Conservation (phyloP, 108 stramenopile species). For the Nannochloropsis gaditana region DNA sequence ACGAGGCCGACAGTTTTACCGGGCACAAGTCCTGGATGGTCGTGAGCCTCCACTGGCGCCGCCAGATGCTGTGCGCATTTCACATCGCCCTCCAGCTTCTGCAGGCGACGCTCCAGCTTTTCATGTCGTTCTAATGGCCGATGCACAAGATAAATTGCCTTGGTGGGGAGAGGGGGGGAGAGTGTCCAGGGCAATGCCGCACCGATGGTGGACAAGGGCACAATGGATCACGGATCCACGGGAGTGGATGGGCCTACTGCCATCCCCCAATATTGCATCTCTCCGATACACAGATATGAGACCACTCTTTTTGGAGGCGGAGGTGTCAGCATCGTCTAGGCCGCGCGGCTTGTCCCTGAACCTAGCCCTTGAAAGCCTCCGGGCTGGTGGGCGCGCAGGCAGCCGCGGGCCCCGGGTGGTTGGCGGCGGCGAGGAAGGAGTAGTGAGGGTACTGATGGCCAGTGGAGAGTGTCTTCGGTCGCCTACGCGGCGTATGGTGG, state of each 20-base stretch:
- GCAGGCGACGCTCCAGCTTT: not conserved
- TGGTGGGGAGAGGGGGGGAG: not conserved
- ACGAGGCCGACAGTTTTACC: not conserved
- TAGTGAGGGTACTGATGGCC: not conserved
- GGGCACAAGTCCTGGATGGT: constrained; percentile 2
- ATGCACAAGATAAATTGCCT: not conserved
- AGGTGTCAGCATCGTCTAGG: not conserved
- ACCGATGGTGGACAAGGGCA: constrained; percentile 11
- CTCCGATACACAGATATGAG: not conserved
- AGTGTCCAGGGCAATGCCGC: not conserved
- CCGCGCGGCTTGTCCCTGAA: not conserved
- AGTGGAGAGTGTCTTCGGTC: not conserved
- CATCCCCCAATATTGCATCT: not conserved
- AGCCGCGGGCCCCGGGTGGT: not conserved
- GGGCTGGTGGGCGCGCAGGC: not conserved
- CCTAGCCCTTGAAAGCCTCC: not conserved
- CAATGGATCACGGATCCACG: constrained; percentile 1
- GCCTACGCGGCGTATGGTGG: not conserved
- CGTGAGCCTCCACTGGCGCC: constrained; percentile 19
- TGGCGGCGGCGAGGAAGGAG: not conserved
- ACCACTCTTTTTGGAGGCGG: not conserved
- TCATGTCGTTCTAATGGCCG: not conserved
- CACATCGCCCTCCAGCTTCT: constrained; percentile 16
- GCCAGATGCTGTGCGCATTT: constrained; percentile 16
- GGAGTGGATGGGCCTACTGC: not conserved